Percentiles rank a stretch among this genome's conserved stretches.
Conservation (phyloP, 2,329 filamentous ascomycete genomes). For the Pseudocercospora fijiensis region DNA sequence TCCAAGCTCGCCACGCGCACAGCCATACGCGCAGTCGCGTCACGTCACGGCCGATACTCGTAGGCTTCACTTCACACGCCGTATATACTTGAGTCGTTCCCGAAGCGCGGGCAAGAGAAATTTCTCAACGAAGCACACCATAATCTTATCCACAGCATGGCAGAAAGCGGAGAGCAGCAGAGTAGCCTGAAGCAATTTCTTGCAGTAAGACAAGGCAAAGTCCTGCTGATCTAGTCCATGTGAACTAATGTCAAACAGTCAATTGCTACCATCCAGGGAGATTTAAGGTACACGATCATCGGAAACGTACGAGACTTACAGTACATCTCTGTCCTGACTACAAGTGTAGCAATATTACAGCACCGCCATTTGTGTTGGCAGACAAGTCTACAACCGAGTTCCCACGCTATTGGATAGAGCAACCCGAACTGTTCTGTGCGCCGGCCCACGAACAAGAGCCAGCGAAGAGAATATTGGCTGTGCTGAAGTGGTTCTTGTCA, state of each 20-base stretch:
- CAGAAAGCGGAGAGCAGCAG: slow-evolving; percentile 27
- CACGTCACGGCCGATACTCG: slow-evolving; percentile 12
- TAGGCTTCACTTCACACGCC: not conserved
- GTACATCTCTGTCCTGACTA: not conserved
- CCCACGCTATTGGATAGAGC: slow-evolving; percentile 49
- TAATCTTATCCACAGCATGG: slow-evolving; percentile 15
- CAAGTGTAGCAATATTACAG: slow-evolving; percentile 44
- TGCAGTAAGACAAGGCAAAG: slow-evolving; percentile 25
- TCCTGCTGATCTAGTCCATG: not conserved
- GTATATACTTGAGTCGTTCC: not conserved
- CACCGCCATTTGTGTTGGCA: slow-evolving; percentile 48
- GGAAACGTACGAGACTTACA: not conserved
- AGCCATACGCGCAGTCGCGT: slow-evolving; percentile 10
- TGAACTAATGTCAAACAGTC: slow-evolving; percentile 2
- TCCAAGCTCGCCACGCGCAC: slow-evolving; percentile 1
- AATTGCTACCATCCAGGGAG: slow-evolving; percentile 48
- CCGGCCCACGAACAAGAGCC: slow-evolving; percentile 45
- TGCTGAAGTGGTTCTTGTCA: slow-evolving; percentile 52
- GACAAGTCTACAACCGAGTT: slow-evolving; percentile 49
- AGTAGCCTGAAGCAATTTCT: slow-evolving; percentile 34
- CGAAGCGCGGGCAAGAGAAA: not conserved
- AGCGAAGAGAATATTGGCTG: slow-evolving; percentile 45
- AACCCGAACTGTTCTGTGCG: slow-evolving; percentile 48
- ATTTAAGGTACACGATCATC: slow-evolving; percentile 32
- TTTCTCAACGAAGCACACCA: not conserved